phyloP scores from a whole-genome alignment of 1,284 basidiomycete genomes.

The Cronartium ribicola region DNA sequence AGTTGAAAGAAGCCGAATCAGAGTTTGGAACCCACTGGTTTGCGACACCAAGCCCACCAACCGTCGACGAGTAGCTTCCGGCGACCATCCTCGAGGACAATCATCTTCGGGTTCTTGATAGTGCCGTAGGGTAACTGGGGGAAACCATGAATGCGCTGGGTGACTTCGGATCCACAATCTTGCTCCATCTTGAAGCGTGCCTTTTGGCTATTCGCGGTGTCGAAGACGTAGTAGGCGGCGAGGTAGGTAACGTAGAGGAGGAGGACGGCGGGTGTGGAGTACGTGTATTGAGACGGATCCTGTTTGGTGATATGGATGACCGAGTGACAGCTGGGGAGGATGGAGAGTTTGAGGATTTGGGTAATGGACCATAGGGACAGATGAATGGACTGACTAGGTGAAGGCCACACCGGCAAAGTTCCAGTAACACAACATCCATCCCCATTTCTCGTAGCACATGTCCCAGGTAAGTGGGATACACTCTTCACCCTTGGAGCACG shows the following conservation, averaged over 20 bases:
- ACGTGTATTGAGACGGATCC: slow-evolving; percentile 78
- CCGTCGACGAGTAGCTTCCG: slow-evolving; percentile 77
- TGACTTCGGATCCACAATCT: slow-evolving; percentile 72
- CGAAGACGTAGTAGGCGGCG: slow-evolving; percentile 83
- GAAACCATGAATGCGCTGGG: slow-evolving; percentile 73
- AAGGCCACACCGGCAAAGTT: slow-evolving; percentile 76
- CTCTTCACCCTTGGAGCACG: slow-evolving; percentile 57
- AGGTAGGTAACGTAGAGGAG: slow-evolving; percentile 70
- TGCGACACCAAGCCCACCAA: slow-evolving; percentile 85
- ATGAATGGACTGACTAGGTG: slow-evolving; percentile 48
- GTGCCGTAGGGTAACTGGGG: slow-evolving; percentile 83
- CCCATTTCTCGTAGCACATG: slow-evolving; percentile 86
- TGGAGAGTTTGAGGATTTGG: background rate
- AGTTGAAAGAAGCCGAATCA: background rate
- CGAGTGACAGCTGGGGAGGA: slow-evolving; percentile 59
- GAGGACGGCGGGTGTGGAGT: slow-evolving; percentile 71
- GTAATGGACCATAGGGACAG: slow-evolving; percentile 68
- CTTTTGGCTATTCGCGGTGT: slow-evolving; percentile 94
- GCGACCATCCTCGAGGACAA: slow-evolving; percentile 93
- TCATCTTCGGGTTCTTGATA: slow-evolving; percentile 81
- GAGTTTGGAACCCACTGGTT: slow-evolving; percentile 61
- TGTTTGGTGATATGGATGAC: slow-evolving; percentile 97
- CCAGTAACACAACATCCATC: slow-evolving; percentile 54
- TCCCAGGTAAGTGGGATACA: slow-evolving; percentile 99
- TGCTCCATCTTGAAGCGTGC: slow-evolving; percentile 96